These are phyloP conservation scores for Henningerozyma blattae DNA, from an alignment of 805 yeast species.

Conservation along the genomic window DNA sequence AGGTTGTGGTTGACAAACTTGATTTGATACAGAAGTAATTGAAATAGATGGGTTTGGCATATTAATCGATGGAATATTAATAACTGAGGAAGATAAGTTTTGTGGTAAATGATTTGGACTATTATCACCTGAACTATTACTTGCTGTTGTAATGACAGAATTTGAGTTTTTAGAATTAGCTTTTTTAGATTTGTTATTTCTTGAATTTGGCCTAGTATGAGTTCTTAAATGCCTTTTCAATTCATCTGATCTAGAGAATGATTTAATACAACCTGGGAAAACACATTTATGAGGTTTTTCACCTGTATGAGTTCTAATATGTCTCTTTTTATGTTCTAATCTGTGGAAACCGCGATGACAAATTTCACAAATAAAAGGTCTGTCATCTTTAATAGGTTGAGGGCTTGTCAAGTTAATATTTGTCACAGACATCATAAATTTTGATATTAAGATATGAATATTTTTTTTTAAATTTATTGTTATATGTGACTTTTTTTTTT, in stretches of 20 bases:
- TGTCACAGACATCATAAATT: no score
- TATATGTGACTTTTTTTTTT: no score
- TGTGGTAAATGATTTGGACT: conserved; percentile 1
- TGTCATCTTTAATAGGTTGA: conserved; percentile 20
- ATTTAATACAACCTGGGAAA: conserved; percentile 73
- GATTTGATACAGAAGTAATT: no score
- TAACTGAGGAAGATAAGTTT: conserved; percentile 1
- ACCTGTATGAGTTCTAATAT: conserved; percentile 86
- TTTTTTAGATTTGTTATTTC: conserved; percentile 2
- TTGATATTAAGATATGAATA: no score
- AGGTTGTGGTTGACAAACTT: no score
- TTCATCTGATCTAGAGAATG: conserved; percentile 75
- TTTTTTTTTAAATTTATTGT: no score
- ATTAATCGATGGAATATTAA: conserved; percentile 1
- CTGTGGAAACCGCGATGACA: conserved; percentile 83
- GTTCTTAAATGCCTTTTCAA: conserved; percentile 76
- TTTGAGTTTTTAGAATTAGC: conserved; percentile 1
- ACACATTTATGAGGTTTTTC: conserved; percentile 83
- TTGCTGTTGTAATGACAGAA: not conserved
- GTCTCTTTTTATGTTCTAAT: conserved; percentile 84
- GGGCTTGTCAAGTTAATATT: no score
- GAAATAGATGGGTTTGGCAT: not conserved
- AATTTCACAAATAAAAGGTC: conserved; percentile 78
- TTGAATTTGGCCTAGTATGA: conserved; percentile 30
- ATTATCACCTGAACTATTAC: not conserved